Evolutionary conservation across 495 filamentous ascomycete species (phyloP), one percentile per base, ranked within the genome.

Genomic region (Apiosordaria backusii): DNA sequence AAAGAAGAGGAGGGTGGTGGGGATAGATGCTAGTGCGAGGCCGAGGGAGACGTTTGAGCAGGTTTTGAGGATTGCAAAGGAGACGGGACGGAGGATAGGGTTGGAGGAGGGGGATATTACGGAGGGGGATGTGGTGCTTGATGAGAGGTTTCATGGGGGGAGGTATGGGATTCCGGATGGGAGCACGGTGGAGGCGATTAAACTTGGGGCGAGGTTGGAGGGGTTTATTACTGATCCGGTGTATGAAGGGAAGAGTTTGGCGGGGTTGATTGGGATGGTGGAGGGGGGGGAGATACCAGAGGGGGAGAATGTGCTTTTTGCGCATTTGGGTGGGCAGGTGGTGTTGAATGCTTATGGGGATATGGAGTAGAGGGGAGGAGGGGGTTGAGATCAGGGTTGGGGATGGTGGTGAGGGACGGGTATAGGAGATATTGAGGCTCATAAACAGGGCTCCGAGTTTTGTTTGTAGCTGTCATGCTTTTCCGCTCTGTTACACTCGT

Each of bases 161-260:
- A 75, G 78, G 10, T 89, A 89, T 77, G 87, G 88, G 0, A 77
- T 86, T 65, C 84, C 85, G 1, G 84, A 86, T 70, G 67, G 77
- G 69, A 71, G 72, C 75, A 90, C 87, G 4, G 80, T 82, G 64
- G 84, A 84, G 61, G 87, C 87, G 4, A 88, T 89, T 59, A 80
- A 81, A 71, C 87, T 87, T 71, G 85, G 82, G 2, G 87, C 87
- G 4, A 29, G 67, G 67, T 88, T 83, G 35, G 87, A 89, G 76
- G 87, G 81, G 0, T 87, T 89, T 64, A 87, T 90, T 60, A 88
- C 86, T 9, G 87, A 89, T 71, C 87, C 87, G 0, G 88, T 90
- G 2, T 89, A 90, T 68, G 85, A 87, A 72, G 87, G 88, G 0
- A 89, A 89, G 80, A 87, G 83, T 64, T 73, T 90, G 67, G 86